Percentiles rank a stretch among this genome's conserved stretches.
phyloP scores from a whole-genome alignment of 1,284 basidiomycete species.

The Ustilago bromivora region DNA sequence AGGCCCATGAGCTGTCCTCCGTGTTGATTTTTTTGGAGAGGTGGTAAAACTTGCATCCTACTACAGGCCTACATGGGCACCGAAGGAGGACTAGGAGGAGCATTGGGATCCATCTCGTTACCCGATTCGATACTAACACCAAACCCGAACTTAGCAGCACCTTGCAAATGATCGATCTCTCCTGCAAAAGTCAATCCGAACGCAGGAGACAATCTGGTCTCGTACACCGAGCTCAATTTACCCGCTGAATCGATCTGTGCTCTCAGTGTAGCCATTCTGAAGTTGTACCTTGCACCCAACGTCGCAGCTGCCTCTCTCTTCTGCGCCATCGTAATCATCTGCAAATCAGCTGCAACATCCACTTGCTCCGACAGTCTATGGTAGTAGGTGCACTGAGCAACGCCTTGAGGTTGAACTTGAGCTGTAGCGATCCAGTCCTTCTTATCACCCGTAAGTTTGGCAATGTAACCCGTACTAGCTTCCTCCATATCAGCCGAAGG shows the following conservation, averaged over 20 bases:
- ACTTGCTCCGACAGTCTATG: conserved; percentile 95
- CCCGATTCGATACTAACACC: conserved; percentile 90
- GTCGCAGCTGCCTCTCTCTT: conserved; percentile 89
- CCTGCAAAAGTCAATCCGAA: conserved; percentile 95
- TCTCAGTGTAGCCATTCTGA: conserved; percentile 81
- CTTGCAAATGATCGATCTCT: conserved; percentile 97
- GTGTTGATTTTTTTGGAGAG: not conserved
- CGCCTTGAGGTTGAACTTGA: conserved; percentile 83
- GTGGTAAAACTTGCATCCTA: not conserved
- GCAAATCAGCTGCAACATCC: conserved; percentile 96
- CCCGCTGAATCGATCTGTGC: conserved; percentile 65
- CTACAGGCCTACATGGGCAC: conserved; percentile 60
- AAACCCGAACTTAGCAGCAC: conserved; percentile 90
- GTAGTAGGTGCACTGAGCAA: conserved; percentile 94
- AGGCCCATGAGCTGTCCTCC: not conserved
- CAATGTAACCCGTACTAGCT: conserved; percentile 84
- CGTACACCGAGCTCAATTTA: conserved; percentile 92
- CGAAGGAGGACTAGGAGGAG: conserved; percentile 62
- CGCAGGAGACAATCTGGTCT: conserved; percentile 93
- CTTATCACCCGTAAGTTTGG: conserved; percentile 75
- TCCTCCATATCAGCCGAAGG: conserved; percentile 75
- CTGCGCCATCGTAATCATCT: conserved; percentile 77
- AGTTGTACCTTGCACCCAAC: conserved; percentile 94
- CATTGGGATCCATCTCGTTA: conserved; percentile 65
- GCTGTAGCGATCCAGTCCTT: conserved; percentile 81